These are phyloP conservation scores for Waitea zeae DNA, from an alignment of 1,284 basidiomycete species.

Conservation along the genomic window DNA sequence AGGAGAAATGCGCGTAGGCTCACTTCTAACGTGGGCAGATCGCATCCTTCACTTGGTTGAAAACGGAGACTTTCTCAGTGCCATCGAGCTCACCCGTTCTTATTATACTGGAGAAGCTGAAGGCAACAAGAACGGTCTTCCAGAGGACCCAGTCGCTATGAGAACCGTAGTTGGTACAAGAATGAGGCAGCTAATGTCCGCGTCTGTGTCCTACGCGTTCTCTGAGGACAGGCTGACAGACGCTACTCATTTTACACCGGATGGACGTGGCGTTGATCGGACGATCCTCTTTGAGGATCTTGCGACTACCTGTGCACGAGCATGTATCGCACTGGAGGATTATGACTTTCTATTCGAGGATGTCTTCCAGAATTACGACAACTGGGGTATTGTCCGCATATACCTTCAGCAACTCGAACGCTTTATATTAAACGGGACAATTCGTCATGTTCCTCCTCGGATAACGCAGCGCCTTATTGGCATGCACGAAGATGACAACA, in stretches of 20 bases:
- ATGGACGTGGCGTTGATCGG: slow-evolving; percentile 84
- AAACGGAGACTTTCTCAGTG: slow-evolving; percentile 76
- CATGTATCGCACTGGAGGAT: slow-evolving; percentile 69
- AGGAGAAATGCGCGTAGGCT: slow-evolving; percentile 66
- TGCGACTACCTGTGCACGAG: slow-evolving; percentile 66
- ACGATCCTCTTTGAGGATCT: slow-evolving; percentile 83
- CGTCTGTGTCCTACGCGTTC: slow-evolving; percentile 82
- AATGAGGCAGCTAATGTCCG: slow-evolving; percentile 70
- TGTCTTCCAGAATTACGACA: slow-evolving; percentile 79
- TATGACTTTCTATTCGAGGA: slow-evolving; percentile 86
- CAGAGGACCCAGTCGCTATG: slow-evolving; percentile 40
- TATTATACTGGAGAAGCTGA: slow-evolving; percentile 75
- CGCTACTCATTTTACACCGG: slow-evolving; percentile 64
- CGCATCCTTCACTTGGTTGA: slow-evolving; percentile 75
- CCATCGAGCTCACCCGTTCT: slow-evolving; percentile 72
- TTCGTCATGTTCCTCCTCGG: slow-evolving; percentile 67
- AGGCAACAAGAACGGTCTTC: slow-evolving; percentile 84
- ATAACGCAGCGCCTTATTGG: slow-evolving; percentile 78
- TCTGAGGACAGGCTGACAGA: slow-evolving; percentile 90
- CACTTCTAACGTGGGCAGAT: slow-evolving; percentile 90
- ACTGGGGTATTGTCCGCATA: slow-evolving; percentile 75
- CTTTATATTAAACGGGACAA: slow-evolving; percentile 63
- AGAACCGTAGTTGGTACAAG: slow-evolving; percentile 58
- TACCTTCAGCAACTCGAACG: slow-evolving; percentile 75
- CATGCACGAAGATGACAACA: slow-evolving; percentile 56